Base-by-base conservation (phyloP, 805 yeast genomes). In the Brettanomyces naardenensis region DNA sequence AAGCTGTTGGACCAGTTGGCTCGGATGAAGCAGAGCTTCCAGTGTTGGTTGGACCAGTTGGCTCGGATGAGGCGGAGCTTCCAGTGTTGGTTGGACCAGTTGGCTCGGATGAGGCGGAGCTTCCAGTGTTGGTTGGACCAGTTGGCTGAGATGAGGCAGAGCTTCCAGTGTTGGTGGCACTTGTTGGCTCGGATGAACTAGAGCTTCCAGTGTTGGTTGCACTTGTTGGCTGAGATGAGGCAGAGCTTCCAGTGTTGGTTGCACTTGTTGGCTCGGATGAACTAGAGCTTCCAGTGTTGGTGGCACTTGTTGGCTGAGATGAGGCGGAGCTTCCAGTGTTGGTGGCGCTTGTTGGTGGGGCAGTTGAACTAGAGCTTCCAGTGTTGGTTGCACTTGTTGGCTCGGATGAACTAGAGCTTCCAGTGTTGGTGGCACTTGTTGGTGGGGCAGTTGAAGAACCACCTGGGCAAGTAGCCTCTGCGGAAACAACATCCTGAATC, bases 401-500 rank as follows among this genome's bases (percentile, higher is more conserved):
- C n/a, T n/a, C n/a, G n/a, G n/a, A n/a, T n/a, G 35, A 11, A 9
- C 28, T n/a, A 21, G 28, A 20, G 15, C 13, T 18, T 11, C 13
- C 30, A 23, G 28, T 13, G 10, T 20, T 13, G n/a, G 30, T 11
- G n/a, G n/a, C n/a, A n/a, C n/a, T n/a, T n/a, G n/a, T n/a, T n/a
- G n/a, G n/a, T n/a, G n/a, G n/a, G n/a, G n/a, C n/a, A n/a, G 29
- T 15, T 17, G 36, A 33, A 14, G 36, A 15, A 6, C 14, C 36
- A 13, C 30, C 22, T 7, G 17, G 14, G n/a, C 30, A 33, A 22
- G 36, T 23, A 9, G 26, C 34, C 15, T 10, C 23, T 15, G 13
- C 34, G 15, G 15, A 10, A 10, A 26, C 26, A 20, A 31, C 17
- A 19, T 7, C 21, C 5, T 19, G 19, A n/a, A 31, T 13, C 19